Conservation (phyloP, 2,329 filamentous ascomycete genomes). For the Epichloe scottii region DNA sequence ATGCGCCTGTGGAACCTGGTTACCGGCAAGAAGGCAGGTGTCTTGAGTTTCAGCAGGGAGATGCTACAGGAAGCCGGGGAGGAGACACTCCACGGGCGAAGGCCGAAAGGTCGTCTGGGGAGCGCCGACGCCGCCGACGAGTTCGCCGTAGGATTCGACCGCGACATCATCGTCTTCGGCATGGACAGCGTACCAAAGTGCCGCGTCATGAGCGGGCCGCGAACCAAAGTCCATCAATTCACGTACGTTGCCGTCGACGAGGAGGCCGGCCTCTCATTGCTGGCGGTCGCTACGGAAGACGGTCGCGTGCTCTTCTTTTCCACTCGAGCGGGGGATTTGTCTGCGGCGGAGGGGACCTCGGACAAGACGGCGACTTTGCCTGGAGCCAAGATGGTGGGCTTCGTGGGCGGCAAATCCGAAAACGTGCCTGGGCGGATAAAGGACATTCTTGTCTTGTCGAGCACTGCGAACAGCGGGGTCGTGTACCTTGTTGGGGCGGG, state of each 20-base stretch:
- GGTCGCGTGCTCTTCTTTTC: slow-evolving; percentile 77
- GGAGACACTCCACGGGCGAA: slow-evolving; percentile 64
- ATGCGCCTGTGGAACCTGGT: slow-evolving; percentile 96
- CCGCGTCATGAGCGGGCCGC: slow-evolving; percentile 52
- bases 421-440: slow-evolving; percentile 68
- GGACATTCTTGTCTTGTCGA: slow-evolving; percentile 61
- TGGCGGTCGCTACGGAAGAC: slow-evolving; percentile 81
- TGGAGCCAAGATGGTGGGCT: slow-evolving; percentile 56
- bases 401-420: slow-evolving; percentile 61
- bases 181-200: slow-evolving; percentile 77
- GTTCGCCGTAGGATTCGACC: slow-evolving; percentile 81
- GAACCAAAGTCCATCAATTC: slow-evolving; percentile 75
- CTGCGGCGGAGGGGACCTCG: slow-evolving; percentile 22
- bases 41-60: slow-evolving; percentile 68
- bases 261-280: slow-evolving; percentile 28
- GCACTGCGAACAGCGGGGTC: slow-evolving; percentile 24
- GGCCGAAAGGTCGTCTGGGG: slow-evolving; percentile 76
- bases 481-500: slow-evolving; percentile 58
- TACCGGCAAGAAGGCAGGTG: slow-evolving; percentile 88
- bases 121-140: slow-evolving; percentile 58
- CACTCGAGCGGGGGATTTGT: slow-evolving; percentile 41
- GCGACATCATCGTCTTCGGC: slow-evolving; percentile 73
- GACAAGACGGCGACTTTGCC: slow-evolving; percentile 26
- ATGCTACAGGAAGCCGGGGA: slow-evolving; percentile 67
- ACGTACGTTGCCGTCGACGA: slow-evolving; percentile 51